These are phyloP conservation scores for Anthracocystis walkeri DNA, from an alignment of 1,284 basidiomycete species.

Conservation along the genomic window DNA sequence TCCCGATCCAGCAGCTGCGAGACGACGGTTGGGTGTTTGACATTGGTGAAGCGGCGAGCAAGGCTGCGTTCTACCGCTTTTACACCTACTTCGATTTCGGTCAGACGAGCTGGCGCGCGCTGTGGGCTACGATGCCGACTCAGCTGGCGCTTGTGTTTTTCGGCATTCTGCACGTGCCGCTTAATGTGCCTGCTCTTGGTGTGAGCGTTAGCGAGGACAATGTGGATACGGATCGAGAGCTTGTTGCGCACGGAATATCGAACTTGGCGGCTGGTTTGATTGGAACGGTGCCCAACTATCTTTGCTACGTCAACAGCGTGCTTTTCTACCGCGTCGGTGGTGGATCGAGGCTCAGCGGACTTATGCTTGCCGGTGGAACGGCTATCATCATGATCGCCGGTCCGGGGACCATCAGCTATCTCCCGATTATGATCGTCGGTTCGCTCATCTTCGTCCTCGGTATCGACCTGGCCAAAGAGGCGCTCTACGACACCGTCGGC, in stretches of 20 bases:
- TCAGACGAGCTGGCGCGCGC: conserved; percentile 61
- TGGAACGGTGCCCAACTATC: conserved; percentile 78
- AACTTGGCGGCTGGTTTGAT: conserved; percentile 84
- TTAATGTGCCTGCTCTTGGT: conserved; percentile 84
- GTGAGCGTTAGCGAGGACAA: conserved; percentile 90
- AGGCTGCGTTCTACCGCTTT: conserved; percentile 67
- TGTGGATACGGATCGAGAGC: conserved; percentile 90
- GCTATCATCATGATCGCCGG: conserved; percentile 82
- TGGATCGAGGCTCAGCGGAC: conserved; percentile 82
- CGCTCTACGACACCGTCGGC: conserved; percentile 93
- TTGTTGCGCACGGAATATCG: conserved; percentile 91
- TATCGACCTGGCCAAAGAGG: conserved; percentile 90
- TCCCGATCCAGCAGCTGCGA: conserved; percentile 78
- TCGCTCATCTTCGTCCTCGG: conserved; percentile 95
- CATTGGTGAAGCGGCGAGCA: conserved; percentile 72
- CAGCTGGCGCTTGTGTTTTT: conserved; percentile 79
- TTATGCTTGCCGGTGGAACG: conserved; percentile 85
- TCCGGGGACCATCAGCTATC: conserved; percentile 72
- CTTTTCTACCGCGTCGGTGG: conserved; percentile 93
- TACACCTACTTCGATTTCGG: conserved; percentile 69
- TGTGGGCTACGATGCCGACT: conserved; percentile 71
- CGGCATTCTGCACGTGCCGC: conserved; percentile 86
- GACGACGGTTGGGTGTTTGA: conserved; percentile 89
- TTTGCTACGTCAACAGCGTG: conserved; percentile 70
- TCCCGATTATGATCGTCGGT: conserved; percentile 73